Evolutionary conservation across 768 basidiomycete species (phyloP).

Genomic region (Mrakia blollopis): DNA sequence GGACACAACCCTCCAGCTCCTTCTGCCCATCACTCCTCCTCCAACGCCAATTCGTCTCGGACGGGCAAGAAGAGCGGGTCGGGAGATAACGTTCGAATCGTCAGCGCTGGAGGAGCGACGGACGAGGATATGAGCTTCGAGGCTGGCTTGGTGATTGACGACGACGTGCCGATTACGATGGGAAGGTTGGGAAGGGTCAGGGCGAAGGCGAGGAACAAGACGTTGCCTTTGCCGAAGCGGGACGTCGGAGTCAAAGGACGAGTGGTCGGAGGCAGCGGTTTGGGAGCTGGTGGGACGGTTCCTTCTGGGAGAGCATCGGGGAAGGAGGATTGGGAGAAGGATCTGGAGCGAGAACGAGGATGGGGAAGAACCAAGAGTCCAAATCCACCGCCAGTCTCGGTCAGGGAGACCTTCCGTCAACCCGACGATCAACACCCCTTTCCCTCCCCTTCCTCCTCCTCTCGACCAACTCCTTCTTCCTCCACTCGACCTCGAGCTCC

Average conservation of each 20-base stretch:
- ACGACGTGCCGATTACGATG: constrained; percentile 49
- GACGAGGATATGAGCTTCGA: constrained; percentile 73
- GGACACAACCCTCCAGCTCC: constrained; percentile 47
- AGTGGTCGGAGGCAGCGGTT: background rate
- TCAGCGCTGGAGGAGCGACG: constrained; percentile 10
- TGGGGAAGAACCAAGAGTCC: constrained; percentile 28
- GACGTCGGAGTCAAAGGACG: background rate
- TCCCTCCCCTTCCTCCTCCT: constrained; percentile 5
- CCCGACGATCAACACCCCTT: background rate
- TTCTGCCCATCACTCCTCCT: background rate
- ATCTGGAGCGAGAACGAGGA: constrained; percentile 25
- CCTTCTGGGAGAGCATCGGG: background rate
- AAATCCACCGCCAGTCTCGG: background rate
- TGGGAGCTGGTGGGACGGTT: background rate
- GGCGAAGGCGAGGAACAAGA: constrained; percentile 21
- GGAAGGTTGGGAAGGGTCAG: constrained; percentile 12
- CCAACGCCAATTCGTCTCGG: background rate
- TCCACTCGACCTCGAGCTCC: background rate
- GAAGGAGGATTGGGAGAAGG: constrained; percentile 27
- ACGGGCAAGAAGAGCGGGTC: background rate
- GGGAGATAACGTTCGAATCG: constrained; percentile 22
- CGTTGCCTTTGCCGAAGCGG: constrained; percentile 24
- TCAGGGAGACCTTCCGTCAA: background rate
- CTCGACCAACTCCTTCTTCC: background rate
- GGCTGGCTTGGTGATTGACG: constrained; percentile 73